Conservation (phyloP, 2,329 filamentous ascomycete genomes). For the Penicillium sp. region DNA sequence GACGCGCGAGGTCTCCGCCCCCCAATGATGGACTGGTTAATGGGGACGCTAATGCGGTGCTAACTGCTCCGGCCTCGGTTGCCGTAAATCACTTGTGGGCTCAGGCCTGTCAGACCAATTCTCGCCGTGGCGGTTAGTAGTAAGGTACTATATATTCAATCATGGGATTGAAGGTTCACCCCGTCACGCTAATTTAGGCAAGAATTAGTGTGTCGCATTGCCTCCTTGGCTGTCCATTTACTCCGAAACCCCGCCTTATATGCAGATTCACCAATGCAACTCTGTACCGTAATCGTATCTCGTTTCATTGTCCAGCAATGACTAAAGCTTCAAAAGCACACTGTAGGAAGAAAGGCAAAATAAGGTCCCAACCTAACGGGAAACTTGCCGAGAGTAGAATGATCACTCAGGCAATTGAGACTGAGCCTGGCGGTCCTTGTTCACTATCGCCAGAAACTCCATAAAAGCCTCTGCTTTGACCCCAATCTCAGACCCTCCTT, state of each 20-base stretch:
- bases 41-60: constrained; percentile 4
- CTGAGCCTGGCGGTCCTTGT: constrained; percentile 21
- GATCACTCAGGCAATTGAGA: constrained; percentile 7
- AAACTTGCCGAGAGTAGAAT: background rate
- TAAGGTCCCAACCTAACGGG: background rate
- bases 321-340: background rate
- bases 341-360: background rate
- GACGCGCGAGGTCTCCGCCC: constrained; percentile 20
- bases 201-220: background rate
- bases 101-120: background rate
- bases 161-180: background rate
- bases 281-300: constrained; percentile 13
- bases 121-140: no score
- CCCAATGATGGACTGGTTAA: background rate
- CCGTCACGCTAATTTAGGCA: background rate
- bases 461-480: constrained; percentile 44
- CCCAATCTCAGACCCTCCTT: constrained; percentile 42
- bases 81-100: background rate
- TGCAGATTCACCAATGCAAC: background rate
- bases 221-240: background rate
- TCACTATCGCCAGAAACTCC: constrained; percentile 45
- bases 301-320: constrained; percentile 22
- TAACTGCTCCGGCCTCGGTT: constrained; percentile 3
- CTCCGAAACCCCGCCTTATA: background rate
- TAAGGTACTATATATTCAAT: background rate